These are phyloP conservation scores for Bisporella sp. DNA, from an alignment of 2,329 filamentous ascomycete genomes.

Conservation along the genomic window DNA sequence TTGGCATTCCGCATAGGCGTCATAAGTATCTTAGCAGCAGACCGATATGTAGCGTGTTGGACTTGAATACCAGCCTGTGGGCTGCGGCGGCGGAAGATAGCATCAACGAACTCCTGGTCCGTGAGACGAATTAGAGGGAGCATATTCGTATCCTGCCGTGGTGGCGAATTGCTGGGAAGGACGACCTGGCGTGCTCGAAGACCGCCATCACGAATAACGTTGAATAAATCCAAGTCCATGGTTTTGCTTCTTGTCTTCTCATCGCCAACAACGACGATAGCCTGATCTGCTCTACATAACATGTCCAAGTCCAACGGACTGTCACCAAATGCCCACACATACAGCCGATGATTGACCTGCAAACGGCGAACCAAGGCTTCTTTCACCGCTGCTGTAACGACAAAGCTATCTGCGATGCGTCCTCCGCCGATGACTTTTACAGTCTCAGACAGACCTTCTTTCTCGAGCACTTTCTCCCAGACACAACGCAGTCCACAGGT, in stretches of 20 bases:
- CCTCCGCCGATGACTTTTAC: slow-evolving; percentile 48
- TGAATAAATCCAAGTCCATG: slow-evolving; percentile 41
- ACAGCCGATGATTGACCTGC: slow-evolving; percentile 24
- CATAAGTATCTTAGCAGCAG: slow-evolving; percentile 42
- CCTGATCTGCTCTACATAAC: slow-evolving; percentile 44
- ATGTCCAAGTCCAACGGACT: slow-evolving; percentile 51
- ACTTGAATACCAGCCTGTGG: background rate
- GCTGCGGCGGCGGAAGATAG: background rate
- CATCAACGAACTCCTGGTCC: background rate
- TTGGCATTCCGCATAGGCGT: slow-evolving; percentile 45
- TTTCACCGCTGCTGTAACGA: slow-evolving; percentile 47
- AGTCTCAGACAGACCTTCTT: slow-evolving; percentile 30
- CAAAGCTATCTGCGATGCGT: slow-evolving; percentile 36
- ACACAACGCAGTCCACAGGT: slow-evolving; percentile 46
- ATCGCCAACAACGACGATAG: slow-evolving; percentile 48
- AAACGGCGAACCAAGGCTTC: slow-evolving; percentile 37
- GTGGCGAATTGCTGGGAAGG: slow-evolving; percentile 32
- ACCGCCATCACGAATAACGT: slow-evolving; percentile 33
- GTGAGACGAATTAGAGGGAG: slow-evolving; percentile 33
- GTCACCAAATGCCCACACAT: slow-evolving; percentile 54
- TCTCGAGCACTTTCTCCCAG: slow-evolving; percentile 48
- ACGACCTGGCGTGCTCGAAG: slow-evolving; percentile 40
- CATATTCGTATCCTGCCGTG: slow-evolving; percentile 34
- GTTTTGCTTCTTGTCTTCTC: slow-evolving; percentile 38
- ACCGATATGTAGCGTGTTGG: slow-evolving; percentile 36